Evolutionary conservation across 495 filamentous ascomycete species (phyloP), one percentile per base, ranked within the genome.

Genomic region (Chaetomium cochliodes): DNA sequence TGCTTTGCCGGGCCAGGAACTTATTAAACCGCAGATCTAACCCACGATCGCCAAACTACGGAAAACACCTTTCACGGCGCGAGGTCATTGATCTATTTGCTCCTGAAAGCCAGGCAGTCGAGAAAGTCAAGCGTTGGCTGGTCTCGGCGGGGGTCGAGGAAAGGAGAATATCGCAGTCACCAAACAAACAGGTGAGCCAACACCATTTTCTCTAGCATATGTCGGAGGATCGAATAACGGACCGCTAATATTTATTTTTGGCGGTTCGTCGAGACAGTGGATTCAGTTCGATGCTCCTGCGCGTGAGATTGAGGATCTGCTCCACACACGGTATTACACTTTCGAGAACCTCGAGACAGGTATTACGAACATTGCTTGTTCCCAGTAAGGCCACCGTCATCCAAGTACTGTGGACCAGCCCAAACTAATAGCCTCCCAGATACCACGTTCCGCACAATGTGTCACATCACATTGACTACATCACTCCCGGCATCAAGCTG

Each of bases 1-100:
- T 8, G 9, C 22, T 12, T 12, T 37, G 33, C 9, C 0, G 33
- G 13, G 5, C 47, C 62, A 92, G 67, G 69, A 60, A 90, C 92
- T 77, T 89, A 93, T 90, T 51, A n/a, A 47, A n/a, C 20, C 18
- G 33, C 86, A 96, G 81, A 87, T 96, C 77, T 85, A 89, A 57
- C 87, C 90, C 70, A 80, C 86, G 63, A 6, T 87, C 85, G 0
- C 69, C 75, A 6, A 82, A 79, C 47, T 87, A 82, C 66, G 85
- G 85, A 11, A 76, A 85, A 62, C 79, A 87, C 67, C 74, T 83
- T 78, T 77, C 74, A 3, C 60, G 73, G 20, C 49, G 79, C 15
- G 77, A 85, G 59, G 78, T 85, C 23, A 72, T 81, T 26, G 79
- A 86, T 15, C 70, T 84, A 4, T 87, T 86, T 72, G 78, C 80